Percentiles rank a stretch among this genome's conserved stretches.
These are phyloP conservation scores for Hypoxylon sp. DNA, from an alignment of 2,329 filamentous ascomycete genomes.

Conservation along the genomic window DNA sequence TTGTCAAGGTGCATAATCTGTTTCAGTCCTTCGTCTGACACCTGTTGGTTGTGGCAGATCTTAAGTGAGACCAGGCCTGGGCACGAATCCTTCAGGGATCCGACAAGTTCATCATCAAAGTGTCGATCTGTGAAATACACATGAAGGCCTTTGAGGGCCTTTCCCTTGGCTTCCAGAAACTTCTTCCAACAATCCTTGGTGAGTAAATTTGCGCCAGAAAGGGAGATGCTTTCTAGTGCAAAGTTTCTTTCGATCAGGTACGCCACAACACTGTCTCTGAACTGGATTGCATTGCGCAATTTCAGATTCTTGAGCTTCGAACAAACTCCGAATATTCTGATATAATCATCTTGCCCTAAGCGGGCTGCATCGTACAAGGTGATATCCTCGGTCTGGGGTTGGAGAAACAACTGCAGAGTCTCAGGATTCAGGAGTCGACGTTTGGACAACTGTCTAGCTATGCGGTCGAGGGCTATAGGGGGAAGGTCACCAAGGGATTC, in stretches of 20 bases:
- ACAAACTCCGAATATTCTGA: conserved; percentile 83
- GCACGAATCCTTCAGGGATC: conserved; percentile 74
- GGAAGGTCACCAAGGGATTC: conserved; percentile 75
- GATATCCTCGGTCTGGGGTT: conserved; percentile 66
- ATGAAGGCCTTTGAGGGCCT: conserved; percentile 76
- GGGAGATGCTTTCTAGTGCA: conserved; percentile 78
- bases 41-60: conserved; percentile 82
- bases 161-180: conserved; percentile 77
- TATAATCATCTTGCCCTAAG: conserved; percentile 81
- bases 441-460: conserved; percentile 73
- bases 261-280: conserved; percentile 87
- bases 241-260: conserved; percentile 83
- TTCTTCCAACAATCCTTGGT: conserved; percentile 81
- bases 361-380: conserved; percentile 73
- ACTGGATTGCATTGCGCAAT: conserved; percentile 87
- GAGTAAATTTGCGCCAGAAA: conserved; percentile 88
- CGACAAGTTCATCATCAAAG: conserved; percentile 79
- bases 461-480: conserved; percentile 68
- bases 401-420: conserved; percentile 71
- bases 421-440: conserved; percentile 68
- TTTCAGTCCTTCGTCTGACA: conserved; percentile 76
- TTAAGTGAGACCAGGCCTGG: conserved; percentile 82
- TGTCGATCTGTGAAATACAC: conserved; percentile 88
- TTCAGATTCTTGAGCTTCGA: conserved; percentile 79
- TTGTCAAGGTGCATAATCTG: conserved; percentile 73